Evolutionary conservation across 441 rosid species (phyloP), one percentile per base, ranked within the genome.

Genomic region (Raphanus hybrid): DNA sequence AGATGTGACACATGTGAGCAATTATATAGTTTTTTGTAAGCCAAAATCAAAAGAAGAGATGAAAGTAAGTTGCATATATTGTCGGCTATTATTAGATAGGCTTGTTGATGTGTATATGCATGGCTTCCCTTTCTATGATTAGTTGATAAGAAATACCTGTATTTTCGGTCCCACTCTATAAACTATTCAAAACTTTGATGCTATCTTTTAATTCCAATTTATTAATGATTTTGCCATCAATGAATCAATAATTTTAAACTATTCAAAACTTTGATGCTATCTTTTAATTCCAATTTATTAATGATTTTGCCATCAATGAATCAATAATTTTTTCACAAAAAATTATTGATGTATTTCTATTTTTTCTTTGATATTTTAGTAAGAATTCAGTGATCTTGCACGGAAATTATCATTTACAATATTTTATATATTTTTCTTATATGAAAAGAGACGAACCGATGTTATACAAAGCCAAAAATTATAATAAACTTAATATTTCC

Each of bases 41-140:
- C 61, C 60, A 43, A 67, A 29, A 74, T 67, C 35, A 74, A 60
- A 45, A 20, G 70, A 48, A 12, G 34, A 62, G 64, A 69, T 9
- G 55, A 69, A 61, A 48, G 69, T 69, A 18, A 76, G 55, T 35
- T 69, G 29, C 45, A 54, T 32, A 69, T 62, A 23, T 18, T 75
- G 79, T 69, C 79, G 69, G 79, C 79, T 69, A 60, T 68, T 52
- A 75, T 61, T 68, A 62, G 64, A 35, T 62, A 10, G 34, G 23
- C 8, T 52, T 20, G 15, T 52, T 39, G 54, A 61, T 61, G 27
- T 12, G 39, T n/a, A 60, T 48, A 60, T 60, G 26, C 26, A 23
- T 23, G 60, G 50, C 68, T 41, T 61, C 69, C 27, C 6, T 67
- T 32, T 67, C 63, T 52, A 54, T 68, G 16, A 10, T 27, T 55